These are phyloP conservation scores for Apostasia ramifera DNA, from an alignment of 106 monocot species.

Conservation along the genomic window DNA sequence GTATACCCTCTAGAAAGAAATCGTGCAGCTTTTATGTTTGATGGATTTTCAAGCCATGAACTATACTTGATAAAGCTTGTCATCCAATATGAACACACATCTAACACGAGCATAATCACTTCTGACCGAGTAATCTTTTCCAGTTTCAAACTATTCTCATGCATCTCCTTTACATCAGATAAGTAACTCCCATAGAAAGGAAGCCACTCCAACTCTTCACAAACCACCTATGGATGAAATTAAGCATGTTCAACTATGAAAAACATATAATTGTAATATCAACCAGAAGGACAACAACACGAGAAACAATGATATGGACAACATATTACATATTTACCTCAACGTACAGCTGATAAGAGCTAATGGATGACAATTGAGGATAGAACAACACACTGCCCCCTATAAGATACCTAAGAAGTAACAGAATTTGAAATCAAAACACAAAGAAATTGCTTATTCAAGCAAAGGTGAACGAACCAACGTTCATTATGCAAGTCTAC, in stretches of 20 bases:
- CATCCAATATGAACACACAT: constrained; percentile 92
- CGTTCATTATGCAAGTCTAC: no score
- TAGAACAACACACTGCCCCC: constrained; percentile 96
- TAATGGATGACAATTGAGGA: constrained; percentile 95
- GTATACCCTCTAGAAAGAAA: constrained; percentile 85
- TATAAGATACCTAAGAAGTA: constrained; percentile 72
- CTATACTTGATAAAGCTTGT: constrained; percentile 95
- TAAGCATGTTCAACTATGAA: neutral
- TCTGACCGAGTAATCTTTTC: constrained; percentile 33
- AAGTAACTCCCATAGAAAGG: constrained; percentile 66
- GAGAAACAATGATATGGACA: neutral
- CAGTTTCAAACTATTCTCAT: constrained; percentile 32
- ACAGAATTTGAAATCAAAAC: constrained; percentile 1
- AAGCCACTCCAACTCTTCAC: constrained; percentile 97
- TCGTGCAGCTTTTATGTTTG: constrained; percentile 87
- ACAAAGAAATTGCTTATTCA: neutral
- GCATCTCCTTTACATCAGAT: constrained; percentile 14
- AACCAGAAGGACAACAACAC: neutral
- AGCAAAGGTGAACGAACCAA: neutral
- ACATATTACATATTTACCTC: constrained; percentile 47
- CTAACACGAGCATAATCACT: constrained; percentile 56
- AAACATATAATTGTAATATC: neutral
- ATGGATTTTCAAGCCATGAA: constrained; percentile 82
- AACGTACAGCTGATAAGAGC: constrained; percentile 97
- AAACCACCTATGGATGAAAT: constrained; percentile 61